Conservation (phyloP, 306 rosid species). For the Acacia crassicarpa region DNA sequence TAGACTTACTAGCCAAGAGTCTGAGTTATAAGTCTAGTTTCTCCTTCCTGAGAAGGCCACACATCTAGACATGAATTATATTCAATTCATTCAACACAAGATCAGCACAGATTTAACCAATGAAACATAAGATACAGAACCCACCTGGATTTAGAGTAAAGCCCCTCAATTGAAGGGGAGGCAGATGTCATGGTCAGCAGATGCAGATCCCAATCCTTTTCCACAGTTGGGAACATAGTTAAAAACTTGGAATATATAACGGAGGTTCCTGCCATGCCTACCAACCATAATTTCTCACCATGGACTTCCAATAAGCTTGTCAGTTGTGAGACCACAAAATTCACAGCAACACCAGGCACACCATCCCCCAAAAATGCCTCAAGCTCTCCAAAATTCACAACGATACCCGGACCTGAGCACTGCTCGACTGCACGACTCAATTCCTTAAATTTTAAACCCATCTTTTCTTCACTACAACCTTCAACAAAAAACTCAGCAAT, state of each 20-base stretch:
- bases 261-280: slow-evolving; percentile 57
- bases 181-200: slow-evolving; percentile 75
- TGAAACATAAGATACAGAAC: slow-evolving; percentile 20
- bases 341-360: slow-evolving; percentile 32
- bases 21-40: not conserved
- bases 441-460: slow-evolving; percentile 60
- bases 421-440: slow-evolving; percentile 50
- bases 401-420: slow-evolving; percentile 55
- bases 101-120: slow-evolving; percentile 29
- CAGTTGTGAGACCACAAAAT: slow-evolving; percentile 60
- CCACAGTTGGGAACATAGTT: slow-evolving; percentile 51
- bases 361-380: slow-evolving; percentile 41
- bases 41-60: not conserved
- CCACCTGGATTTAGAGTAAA: slow-evolving; percentile 77
- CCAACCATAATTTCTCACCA: slow-evolving; percentile 67
- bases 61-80: slow-evolving; percentile 12
- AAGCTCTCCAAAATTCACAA: slow-evolving; percentile 64
- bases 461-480: slow-evolving; percentile 47
- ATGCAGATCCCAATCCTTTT: slow-evolving; percentile 82
- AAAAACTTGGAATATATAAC: slow-evolving; percentile 58
- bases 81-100: not conserved
- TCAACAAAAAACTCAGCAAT: slow-evolving; percentile 49
- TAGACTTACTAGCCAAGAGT: slow-evolving; percentile 3
- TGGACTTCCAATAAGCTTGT: slow-evolving; percentile 55
- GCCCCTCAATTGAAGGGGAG: slow-evolving; percentile 53